Evolutionary conservation across 2,329 filamentous ascomycete species (phyloP).

Genomic region (Curvularia hawaiiensis): DNA sequence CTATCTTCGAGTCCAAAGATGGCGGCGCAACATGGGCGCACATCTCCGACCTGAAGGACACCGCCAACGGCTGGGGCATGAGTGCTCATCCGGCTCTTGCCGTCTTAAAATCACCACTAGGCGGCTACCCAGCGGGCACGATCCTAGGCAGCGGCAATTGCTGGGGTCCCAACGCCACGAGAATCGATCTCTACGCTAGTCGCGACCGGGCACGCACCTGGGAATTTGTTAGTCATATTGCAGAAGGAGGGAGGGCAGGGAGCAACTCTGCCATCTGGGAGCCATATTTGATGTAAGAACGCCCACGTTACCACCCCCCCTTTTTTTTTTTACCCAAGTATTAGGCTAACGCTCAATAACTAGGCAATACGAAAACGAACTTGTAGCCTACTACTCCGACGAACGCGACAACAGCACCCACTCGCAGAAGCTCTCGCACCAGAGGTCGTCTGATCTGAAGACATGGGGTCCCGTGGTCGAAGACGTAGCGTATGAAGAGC

Average conservation of each 20-base stretch:
- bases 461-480: conserved; percentile 30
- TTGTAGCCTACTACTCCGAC: conserved; percentile 34
- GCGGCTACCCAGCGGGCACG: conserved; percentile 25
- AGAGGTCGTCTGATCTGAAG: conserved; percentile 26
- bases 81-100: conserved; percentile 52
- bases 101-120: conserved; percentile 21
- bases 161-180: conserved; percentile 54
- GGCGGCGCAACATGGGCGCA: conserved; percentile 60
- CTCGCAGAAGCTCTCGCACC: conserved; percentile 34
- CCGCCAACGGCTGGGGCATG: conserved; percentile 66
- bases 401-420: conserved; percentile 32
- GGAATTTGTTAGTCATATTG: conserved; percentile 32
- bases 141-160: conserved; percentile 52
- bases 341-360: too few relatives aligned
- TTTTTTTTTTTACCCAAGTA: neutral
- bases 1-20: conserved; percentile 52
- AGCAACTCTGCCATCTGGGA: conserved; percentile 32
- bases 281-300: conserved; percentile 26
- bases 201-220: conserved; percentile 25
- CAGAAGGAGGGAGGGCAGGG: conserved; percentile 25
- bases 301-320: neutral
- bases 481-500: conserved; percentile 28
- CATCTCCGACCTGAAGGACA: conserved; percentile 64
- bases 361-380: conserved; percentile 25
- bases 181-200: conserved; percentile 32